Base-by-base conservation (phyloP, 2,329 filamentous ascomycete species). In the Alternaria panax region DNA sequence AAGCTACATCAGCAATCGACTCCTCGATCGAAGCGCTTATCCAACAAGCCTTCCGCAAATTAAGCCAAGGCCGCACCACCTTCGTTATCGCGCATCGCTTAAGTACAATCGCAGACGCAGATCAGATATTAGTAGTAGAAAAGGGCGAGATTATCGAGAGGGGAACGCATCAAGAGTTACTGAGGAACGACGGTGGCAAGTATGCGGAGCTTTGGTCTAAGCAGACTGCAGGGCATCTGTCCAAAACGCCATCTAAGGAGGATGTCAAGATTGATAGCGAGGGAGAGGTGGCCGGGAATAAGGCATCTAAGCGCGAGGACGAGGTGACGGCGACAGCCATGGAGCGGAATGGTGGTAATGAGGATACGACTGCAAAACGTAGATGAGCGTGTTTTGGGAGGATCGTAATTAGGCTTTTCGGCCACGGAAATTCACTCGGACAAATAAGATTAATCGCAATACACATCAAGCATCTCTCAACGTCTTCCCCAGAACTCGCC, bases 171-270 rank as follows among this genome's bases (percentile, higher is more conserved):
- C 85, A 90, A 16, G 88, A 94, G 68, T 84, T 97, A 4, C 82
- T 96, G 5, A 83, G 83, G 2, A 81, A 86, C 47, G 34, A 47
- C 18, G 87, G 87, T 28, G 92, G 92, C 12, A 87, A 88, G 60
- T 97, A 97, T 73, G 86, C 87, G 11, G 89, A 88, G 60, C 93
- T 97, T 88, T 97, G 93, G 93, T 88, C 89, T 64, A 94, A 93
- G 79, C 93, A 97, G 77, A 93, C 75, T 4, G 72, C 72, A 0
- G 73, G 73, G 1, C 66, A 71, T 38, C 24, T 66, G 27, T 70
- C 70, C 3, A 70, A 67, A 34, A 58, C 58, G 27, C 59, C 60
- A 0, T 68, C 66, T 2, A 66, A 67, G 24, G 64, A 64, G 27
- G 59, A 62, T 5, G 65, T 66, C 1, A 63, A 60, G 11, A 51